Base-by-base conservation (phyloP, 805 yeast genomes). In the Isabelozyma pseudorhagii region DNA sequence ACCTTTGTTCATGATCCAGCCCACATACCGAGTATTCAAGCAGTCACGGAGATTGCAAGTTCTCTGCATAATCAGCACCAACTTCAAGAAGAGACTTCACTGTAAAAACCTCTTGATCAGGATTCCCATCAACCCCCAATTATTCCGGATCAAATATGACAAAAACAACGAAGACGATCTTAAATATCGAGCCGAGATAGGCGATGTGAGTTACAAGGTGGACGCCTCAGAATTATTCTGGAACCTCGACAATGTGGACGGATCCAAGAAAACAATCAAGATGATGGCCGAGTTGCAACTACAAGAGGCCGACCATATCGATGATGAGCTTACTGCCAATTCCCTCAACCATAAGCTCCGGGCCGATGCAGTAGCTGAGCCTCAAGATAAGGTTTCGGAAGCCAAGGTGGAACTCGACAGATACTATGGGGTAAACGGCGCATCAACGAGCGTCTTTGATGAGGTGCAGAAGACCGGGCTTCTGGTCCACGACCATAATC, bases 191-290 rank as follows among this genome's bases (percentile, higher is more conserved):
- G 76, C 94, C 4, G 84, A 84, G 54, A 56, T 77, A 34, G 97
- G 97, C 0, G 76, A 77, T 38, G 94, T 89, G 1, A 70, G 79
- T 9, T 88, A 84, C 62, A 83, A 84, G 50, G 77, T 94, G 6
- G 93, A 90, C 54, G 76, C 80, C 42, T 80, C 85, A 31, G 82
- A 81, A 47, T 67, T 92, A 2, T 64, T 85, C 1, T 92, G 97
- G 97, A 78, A 78, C 42, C 76, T 91, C 14, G 82, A 79, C 4
- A 74, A 83, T 17, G 66, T 89, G 48, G 82, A 81, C 15, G 97
- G 97, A 2, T 81, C 79, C 46, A 66, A 73, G 40, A 59, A 49
- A 8, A 47, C 61, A 1, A 75, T 76, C 36, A 68, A 79, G 18
- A 80, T 86, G 87, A 78, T 76, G 67, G 79, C 83, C 0, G 85